A percentile compares a stretch with the other conserved stretches of the same genome.
Conservation (phyloP, 2,329 filamentous ascomycete species). For the Trichoderma semiorbis region DNA sequence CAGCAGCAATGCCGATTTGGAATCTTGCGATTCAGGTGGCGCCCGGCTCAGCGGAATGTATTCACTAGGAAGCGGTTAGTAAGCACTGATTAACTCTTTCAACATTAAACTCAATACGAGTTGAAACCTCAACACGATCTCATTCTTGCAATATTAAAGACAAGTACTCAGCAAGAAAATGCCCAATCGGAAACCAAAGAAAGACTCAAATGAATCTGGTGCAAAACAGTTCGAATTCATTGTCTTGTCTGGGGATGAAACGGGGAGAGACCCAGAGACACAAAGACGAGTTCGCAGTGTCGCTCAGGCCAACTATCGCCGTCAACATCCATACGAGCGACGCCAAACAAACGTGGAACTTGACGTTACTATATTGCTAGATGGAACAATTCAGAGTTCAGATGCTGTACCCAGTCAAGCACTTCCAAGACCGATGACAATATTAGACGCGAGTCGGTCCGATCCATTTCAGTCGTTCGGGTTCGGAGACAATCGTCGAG, state of each 20-base stretch:
- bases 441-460: not conserved
- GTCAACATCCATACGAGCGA: not conserved
- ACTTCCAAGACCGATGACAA: not conserved
- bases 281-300: not conserved
- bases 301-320: not conserved
- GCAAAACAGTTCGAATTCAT: not conserved
- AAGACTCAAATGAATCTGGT: too few species aligned
- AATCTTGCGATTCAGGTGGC: not conserved
- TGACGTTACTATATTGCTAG: not conserved
- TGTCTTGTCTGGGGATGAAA: not conserved
- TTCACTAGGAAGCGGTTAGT: not conserved
- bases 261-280: not conserved
- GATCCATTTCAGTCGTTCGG: not conserved
- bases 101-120: not conserved
- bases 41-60: not conserved
- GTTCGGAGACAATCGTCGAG: not conserved
- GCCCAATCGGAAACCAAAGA: not conserved
- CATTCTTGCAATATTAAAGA: not conserved
- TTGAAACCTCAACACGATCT: not conserved
- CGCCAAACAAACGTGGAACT: not conserved
- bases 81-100: not conserved
- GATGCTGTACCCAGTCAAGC: not conserved
- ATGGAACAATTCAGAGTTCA: not conserved
- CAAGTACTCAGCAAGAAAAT: not conserved
- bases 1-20: not conserved